phyloP scores from a whole-genome alignment of 495 filamentous ascomycete species.

The Xylaria scruposa region DNA sequence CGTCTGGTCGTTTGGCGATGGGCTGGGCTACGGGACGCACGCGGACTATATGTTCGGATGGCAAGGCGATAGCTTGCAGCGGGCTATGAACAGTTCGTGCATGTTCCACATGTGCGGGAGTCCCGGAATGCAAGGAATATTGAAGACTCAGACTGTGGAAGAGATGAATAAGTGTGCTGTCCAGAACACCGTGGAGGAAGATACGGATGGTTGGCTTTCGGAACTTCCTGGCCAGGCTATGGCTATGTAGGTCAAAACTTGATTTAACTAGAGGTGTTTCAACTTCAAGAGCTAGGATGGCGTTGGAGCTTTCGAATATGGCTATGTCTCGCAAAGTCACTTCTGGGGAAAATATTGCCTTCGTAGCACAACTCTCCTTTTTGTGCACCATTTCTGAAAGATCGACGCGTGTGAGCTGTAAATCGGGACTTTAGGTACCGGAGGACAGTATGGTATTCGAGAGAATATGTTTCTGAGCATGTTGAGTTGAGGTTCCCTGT shows the following conservation, averaged over 20 bases:
- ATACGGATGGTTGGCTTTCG: conserved; percentile 46
- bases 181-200: conserved; percentile 48
- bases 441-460: too few species aligned
- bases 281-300: neutral
- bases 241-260: conserved; percentile 15
- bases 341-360: too few species aligned
- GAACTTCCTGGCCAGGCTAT: conserved; percentile 39
- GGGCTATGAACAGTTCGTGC: conserved; percentile 50
- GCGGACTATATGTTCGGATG: conserved; percentile 56
- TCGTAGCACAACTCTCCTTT: too few species aligned
- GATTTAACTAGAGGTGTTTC: neutral
- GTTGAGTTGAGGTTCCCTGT: too few species aligned
- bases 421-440: too few species aligned
- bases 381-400: too few species aligned
- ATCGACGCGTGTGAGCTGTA: too few species aligned
- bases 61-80: conserved; percentile 52
- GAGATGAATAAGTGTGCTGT: conserved; percentile 53
- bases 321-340: neutral
- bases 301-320: neutral
- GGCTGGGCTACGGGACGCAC: conserved; percentile 53
- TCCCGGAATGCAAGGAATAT: conserved; percentile 36
- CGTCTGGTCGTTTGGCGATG: conserved; percentile 51
- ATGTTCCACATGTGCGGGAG: conserved; percentile 54
- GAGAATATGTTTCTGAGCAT: too few species aligned
- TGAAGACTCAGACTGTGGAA: conserved; percentile 52